phyloP scores from a whole-genome alignment of 2,329 filamentous ascomycete genomes.

The Cadophora sp. region DNA sequence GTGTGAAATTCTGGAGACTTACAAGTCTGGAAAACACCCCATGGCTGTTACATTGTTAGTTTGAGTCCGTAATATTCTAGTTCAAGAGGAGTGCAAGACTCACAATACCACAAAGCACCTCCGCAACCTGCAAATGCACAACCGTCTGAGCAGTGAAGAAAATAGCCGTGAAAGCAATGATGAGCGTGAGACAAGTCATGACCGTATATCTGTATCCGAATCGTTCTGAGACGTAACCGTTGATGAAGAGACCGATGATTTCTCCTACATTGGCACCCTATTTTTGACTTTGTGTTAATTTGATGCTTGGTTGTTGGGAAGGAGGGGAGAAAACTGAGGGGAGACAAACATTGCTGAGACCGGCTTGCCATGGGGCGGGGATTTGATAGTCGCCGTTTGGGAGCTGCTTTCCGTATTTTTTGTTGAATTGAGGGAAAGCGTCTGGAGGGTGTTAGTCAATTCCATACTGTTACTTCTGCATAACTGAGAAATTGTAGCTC shows the following conservation, averaged over 20 bases:
- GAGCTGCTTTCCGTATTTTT: slow-evolving; percentile 47
- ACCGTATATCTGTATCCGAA: slow-evolving; percentile 60
- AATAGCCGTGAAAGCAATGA: slow-evolving; percentile 56
- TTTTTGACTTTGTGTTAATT: slow-evolving; percentile 11
- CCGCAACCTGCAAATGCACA: slow-evolving; percentile 54
- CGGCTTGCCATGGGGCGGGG: slow-evolving; percentile 47
- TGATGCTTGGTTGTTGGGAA: slow-evolving; percentile 10
- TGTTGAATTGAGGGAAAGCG: slow-evolving; percentile 44
- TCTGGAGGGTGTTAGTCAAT: slow-evolving; percentile 37
- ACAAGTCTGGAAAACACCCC: slow-evolving; percentile 55
- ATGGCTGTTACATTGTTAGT: slow-evolving; percentile 43
- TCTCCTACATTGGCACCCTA: slow-evolving; percentile 45
- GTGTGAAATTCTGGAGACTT: slow-evolving; percentile 37
- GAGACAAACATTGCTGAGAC: slow-evolving; percentile 42
- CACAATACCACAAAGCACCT: slow-evolving; percentile 53
- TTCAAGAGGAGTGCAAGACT: slow-evolving; percentile 16
- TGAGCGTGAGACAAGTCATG: slow-evolving; percentile 53
- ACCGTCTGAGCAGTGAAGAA: slow-evolving; percentile 58
- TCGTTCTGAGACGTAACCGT: slow-evolving; percentile 57
- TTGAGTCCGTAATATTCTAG: background rate
- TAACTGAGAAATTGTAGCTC: no score
- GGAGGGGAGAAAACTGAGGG: background rate
- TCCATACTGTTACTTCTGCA: background rate
- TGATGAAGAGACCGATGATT: slow-evolving; percentile 58
- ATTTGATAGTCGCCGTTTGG: slow-evolving; percentile 45